Evolutionary conservation across 176 grass and related monocot genomes (phyloP).

Genomic region (Pontederia crassipes): DNA sequence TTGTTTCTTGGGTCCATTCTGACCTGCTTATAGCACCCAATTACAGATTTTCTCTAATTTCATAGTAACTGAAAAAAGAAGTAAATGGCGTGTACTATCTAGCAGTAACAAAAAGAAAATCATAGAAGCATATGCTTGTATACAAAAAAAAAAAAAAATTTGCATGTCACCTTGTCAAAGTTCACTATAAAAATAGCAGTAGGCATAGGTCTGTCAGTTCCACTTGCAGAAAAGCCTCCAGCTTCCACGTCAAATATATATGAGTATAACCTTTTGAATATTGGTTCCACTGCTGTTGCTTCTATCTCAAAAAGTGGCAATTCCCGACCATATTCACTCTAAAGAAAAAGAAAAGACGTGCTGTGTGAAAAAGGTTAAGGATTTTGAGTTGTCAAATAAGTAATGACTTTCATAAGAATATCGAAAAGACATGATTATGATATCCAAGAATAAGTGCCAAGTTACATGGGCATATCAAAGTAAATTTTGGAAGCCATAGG

Average conservation of each 20-base stretch:
- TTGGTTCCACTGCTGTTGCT: constrained; percentile 61
- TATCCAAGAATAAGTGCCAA: background rate
- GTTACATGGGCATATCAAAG: background rate
- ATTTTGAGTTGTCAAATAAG: background rate
- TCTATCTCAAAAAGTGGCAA: constrained; percentile 95
- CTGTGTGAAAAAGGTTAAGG: constrained; percentile 7
- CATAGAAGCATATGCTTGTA: background rate
- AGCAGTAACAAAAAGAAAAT: background rate
- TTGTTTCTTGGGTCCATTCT: constrained; percentile 99
- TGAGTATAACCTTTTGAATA: constrained; percentile 81
- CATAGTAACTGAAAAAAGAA: constrained; percentile 1
- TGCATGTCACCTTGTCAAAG: constrained; percentile 82
- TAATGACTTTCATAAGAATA: background rate
- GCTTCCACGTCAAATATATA: constrained; percentile 93
- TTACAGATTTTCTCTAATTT: background rate
- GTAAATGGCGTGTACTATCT: background rate
- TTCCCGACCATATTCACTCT: constrained; percentile 94
- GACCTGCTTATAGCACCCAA: constrained; percentile 34
- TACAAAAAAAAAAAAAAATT: background rate
- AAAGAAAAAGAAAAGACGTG: constrained; percentile 21
- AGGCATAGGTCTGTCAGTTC: constrained; percentile 79
- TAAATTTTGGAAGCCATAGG: background rate
- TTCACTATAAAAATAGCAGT: constrained; percentile 92
- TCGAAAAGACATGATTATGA: background rate
- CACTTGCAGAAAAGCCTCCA: constrained; percentile 61